A percentile compares a stretch with the other conserved stretches of the same genome.
Evolutionary conservation across 345 rosid species (phyloP).

Genomic region (Citrus glauca): DNA sequence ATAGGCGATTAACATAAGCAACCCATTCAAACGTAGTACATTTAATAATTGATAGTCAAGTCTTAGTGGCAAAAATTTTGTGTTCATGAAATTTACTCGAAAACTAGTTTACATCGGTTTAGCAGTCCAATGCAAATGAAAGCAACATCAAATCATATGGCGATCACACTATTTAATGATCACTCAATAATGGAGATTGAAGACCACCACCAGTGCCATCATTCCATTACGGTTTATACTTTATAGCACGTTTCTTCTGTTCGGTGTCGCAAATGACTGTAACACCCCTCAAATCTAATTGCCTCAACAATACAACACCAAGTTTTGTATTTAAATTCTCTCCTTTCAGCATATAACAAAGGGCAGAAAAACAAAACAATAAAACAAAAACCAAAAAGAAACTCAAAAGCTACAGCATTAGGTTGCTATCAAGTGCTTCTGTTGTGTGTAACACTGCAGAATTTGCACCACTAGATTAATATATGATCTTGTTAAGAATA

Average conservation of each 20-base stretch:
- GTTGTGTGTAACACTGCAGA: neutral
- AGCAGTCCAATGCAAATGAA: neutral
- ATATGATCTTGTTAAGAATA: neutral
- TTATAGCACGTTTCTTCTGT: neutral
- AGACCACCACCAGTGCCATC: neutral
- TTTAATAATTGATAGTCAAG: too few relatives aligned
- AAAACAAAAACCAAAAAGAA: neutral
- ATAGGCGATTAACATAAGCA: too few relatives aligned
- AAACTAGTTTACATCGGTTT: too few relatives aligned
- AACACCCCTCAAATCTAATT: neutral
- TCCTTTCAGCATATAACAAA: neutral
- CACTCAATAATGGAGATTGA: constrained; percentile 8
- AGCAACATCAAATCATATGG: neutral
- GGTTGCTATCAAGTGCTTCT: neutral
- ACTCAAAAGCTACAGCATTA: neutral
- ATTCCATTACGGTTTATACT: neutral
- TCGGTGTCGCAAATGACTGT: neutral
- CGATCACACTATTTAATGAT: constrained; percentile 1
- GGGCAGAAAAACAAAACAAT: neutral
- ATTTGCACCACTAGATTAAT: neutral
- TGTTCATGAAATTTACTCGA: neutral
- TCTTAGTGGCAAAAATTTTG: too few relatives aligned
- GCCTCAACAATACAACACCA: neutral
- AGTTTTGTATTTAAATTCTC: neutral
- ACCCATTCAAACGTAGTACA: too few relatives aligned